Evolutionary conservation across 139 green algal species (phyloP), one percentile per base, ranked within the genome.

Genomic region (Chlamydomonas sphaeroides): DNA sequence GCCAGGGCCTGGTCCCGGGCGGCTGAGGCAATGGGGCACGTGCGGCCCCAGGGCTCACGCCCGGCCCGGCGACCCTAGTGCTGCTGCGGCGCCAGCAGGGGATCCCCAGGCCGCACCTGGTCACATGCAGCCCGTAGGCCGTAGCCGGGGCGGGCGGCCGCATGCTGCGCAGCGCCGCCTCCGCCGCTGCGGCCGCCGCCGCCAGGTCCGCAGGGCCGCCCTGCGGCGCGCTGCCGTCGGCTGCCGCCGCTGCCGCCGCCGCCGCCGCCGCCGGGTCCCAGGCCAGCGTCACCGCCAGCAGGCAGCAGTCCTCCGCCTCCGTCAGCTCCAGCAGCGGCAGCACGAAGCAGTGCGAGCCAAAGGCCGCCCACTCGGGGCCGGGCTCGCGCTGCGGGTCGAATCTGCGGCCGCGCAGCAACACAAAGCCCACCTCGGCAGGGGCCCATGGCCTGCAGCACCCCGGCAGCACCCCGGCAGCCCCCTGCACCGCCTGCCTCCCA

Each of bases 281-380:
- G 0, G 89, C 94, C 48, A 97, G 48, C 5, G 93, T 98, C 68
- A 88, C 88, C 7, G 92, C 81, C 80, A 98, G 86, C 39, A 94
- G 39, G 42, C 65, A 74, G 65, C 78, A 85, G 18, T 84, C 74
- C 0, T 80, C 84, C 0, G 78, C 83, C 78, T 98, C 93, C 33
- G 84, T 35, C 33, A 93, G 77, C 85, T 98, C 95, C 45, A 98
- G 3, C 38, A 92, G 87, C 6, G 95, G 95, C 35, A 98, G 89
- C 42, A 96, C 33, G 83, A 98, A 96, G 86, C 83, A 91, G 88
- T 93, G 95, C 38, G 88, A 88, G 21, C 95, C 95, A 85, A 98
- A 98, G 14, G 83, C 23, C 7, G 68, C 57, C 85, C 85, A 88
- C 67, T 90, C 81, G 5, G 85, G 42, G 0, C 70, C 57, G 4